These are phyloP conservation scores for Silene coronaria DNA, from an alignment of 179 eudicot genomes.

Conservation along the genomic window DNA sequence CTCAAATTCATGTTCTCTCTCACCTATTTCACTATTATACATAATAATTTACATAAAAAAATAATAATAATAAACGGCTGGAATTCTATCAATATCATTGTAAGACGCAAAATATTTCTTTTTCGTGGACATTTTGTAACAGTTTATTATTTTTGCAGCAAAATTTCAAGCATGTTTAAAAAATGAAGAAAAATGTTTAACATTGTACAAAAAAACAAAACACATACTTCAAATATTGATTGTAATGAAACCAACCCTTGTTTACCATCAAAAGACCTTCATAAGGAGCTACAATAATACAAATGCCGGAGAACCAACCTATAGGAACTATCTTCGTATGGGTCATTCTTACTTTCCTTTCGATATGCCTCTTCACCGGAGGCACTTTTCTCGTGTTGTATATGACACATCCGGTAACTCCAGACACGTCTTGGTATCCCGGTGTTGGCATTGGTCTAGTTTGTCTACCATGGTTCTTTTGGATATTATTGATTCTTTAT, in stretches of 20 bases:
- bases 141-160: not conserved
- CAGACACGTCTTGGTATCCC: conserved; percentile 27
- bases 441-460: conserved; percentile 26
- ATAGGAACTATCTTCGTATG: conserved; percentile 31
- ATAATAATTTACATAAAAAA: too few relatives aligned
- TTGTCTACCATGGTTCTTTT: conserved; percentile 44
- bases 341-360: conserved; percentile 26
- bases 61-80: not conserved
- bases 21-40: not conserved
- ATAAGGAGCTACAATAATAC: conserved; percentile 9
- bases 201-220: too few relatives aligned
- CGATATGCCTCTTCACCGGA: conserved; percentile 30
- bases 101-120: too few relatives aligned
- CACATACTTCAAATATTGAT: conserved; percentile 3
- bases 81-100: not conserved
- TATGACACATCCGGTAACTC: conserved; percentile 29
- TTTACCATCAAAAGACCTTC: not conserved
- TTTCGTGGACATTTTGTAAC: not conserved
- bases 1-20: not conserved
- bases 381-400: conserved; percentile 36
- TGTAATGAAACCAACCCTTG: conserved; percentile 12
- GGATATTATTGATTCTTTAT: conserved; percentile 30
- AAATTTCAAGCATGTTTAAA: conserved; percentile 13
- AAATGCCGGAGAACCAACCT: conserved; percentile 16
- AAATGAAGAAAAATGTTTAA: conserved; percentile 20